Evolutionary conservation across 2,329 filamentous ascomycete genomes (phyloP).

Genomic region (Diaporthe helianthi): DNA sequence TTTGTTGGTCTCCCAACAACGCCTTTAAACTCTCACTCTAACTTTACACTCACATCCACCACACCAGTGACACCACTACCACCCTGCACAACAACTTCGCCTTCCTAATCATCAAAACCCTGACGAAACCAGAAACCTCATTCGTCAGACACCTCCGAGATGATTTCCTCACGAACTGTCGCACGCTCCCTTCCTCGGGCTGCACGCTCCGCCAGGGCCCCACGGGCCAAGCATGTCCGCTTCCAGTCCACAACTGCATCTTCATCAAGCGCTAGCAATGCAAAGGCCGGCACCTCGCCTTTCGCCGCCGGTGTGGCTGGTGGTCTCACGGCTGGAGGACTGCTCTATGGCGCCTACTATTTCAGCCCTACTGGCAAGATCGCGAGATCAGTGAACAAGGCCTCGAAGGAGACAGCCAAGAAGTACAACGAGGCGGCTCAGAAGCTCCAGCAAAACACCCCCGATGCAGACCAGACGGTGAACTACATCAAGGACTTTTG

Average conservation of each 20-base stretch:
- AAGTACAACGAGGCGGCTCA: conserved; percentile 67
- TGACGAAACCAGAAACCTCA: not conserved
- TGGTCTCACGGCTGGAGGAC: conserved; percentile 24
- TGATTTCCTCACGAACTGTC: conserved; percentile 32
- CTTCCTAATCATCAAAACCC: not conserved
- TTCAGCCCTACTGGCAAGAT: conserved; percentile 46
- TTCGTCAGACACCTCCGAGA: not conserved
- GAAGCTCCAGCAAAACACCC: conserved; percentile 67
- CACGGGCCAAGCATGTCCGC: conserved; percentile 23
- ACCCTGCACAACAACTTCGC: not conserved
- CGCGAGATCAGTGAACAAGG: conserved; percentile 36
- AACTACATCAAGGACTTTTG: conserved; percentile 70
- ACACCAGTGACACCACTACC: not conserved
- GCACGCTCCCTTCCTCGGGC: conserved; percentile 29
- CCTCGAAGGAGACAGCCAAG: conserved; percentile 61
- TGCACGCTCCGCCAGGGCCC: conserved; percentile 19
- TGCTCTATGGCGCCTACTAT: conserved; percentile 32
- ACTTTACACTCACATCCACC: not conserved
- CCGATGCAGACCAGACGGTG: conserved; percentile 71
- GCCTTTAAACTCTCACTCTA: not conserved
- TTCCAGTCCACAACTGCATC: conserved; percentile 33
- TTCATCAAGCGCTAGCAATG: conserved; percentile 9
- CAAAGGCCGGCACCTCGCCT: conserved; percentile 2
- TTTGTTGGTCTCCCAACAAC: not conserved
- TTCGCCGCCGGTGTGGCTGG: conserved; percentile 26